Percentiles rank a stretch among this genome's conserved stretches.
These are phyloP conservation scores for Garcileccinum viscosum DNA, from an alignment of 1,284 basidiomycete species.

Conservation along the genomic window DNA sequence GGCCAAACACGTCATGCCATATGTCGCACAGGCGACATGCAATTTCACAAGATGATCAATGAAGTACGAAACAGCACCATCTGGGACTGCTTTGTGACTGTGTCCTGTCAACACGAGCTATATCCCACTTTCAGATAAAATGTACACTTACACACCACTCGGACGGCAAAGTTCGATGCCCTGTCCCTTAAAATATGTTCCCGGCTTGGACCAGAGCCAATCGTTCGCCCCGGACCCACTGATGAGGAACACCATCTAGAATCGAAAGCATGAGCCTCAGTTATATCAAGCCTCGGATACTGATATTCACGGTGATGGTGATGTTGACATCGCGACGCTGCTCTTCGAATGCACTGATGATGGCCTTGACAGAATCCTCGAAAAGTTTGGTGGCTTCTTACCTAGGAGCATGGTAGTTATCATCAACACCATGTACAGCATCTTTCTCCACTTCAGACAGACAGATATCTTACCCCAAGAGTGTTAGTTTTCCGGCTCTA, in stretches of 20 bases:
- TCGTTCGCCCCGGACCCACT: slow-evolving; percentile 40
- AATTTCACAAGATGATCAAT: slow-evolving; percentile 24
- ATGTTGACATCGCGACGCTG: slow-evolving; percentile 32
- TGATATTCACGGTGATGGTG: slow-evolving; percentile 28
- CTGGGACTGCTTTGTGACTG: slow-evolving; percentile 27
- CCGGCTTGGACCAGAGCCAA: slow-evolving; percentile 24
- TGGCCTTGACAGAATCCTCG: slow-evolving; percentile 42
- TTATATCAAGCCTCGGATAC: not conserved
- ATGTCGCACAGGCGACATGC: slow-evolving; percentile 24
- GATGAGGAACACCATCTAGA: slow-evolving; percentile 43
- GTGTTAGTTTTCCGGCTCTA: slow-evolving; percentile 41
- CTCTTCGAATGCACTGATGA: slow-evolving; percentile 40
- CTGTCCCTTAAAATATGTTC: slow-evolving; percentile 20
- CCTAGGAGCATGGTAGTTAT: slow-evolving; percentile 18
- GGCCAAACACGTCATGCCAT: slow-evolving; percentile 1
- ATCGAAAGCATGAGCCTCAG: not conserved
- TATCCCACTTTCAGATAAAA: not conserved
- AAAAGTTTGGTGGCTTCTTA: slow-evolving; percentile 44
- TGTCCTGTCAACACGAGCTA: not conserved
- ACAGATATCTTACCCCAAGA: slow-evolving; percentile 39
- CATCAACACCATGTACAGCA: not conserved
- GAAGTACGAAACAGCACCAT: slow-evolving; percentile 23
- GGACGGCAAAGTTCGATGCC: slow-evolving; percentile 19
- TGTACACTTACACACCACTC: slow-evolving; percentile 12
- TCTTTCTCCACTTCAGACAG: not conserved